Percentiles rank a stretch among this genome's conserved stretches.
Conservation (phyloP, 305 asterid genomes). For the Euphrasia arctica region DNA sequence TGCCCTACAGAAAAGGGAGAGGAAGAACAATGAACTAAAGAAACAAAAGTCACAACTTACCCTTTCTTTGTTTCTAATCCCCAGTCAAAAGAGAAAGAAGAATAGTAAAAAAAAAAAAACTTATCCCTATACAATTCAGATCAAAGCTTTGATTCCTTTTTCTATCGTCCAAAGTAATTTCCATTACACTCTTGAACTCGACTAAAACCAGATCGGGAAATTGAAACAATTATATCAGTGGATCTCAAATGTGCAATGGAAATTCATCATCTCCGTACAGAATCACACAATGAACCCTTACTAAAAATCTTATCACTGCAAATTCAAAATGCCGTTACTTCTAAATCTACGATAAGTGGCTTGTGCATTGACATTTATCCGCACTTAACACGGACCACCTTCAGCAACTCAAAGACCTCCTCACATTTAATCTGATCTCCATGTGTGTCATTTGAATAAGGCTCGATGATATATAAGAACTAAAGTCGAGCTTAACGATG, state of each 20-base stretch:
- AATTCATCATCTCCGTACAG: not conserved
- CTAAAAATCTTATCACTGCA: not conserved
- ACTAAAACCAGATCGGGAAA: conserved; percentile 17
- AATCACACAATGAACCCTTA: conserved; percentile 8
- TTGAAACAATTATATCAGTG: conserved; percentile 10
- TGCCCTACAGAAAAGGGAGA: conserved; percentile 22
- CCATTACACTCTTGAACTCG: conserved; percentile 15
- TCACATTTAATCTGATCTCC: no score
- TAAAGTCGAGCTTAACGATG: no score
- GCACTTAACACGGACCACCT: not conserved
- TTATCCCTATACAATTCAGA: conserved; percentile 39
- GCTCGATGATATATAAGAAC: no score
- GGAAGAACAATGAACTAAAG: conserved; percentile 30
- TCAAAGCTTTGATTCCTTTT: conserved; percentile 44
- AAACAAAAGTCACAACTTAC: conserved; percentile 44
- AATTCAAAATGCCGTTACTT: conserved; percentile 1
- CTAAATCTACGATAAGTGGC: not conserved
- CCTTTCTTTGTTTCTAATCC: conserved; percentile 31
- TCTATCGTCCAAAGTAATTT: conserved; percentile 21
- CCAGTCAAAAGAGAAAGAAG: conserved; percentile 44
- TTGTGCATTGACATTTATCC: not conserved
- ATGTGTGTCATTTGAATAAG: no score
- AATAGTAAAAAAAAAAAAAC: conserved; percentile 25
- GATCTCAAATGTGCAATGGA: conserved; percentile 1
- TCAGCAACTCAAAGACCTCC: conserved; percentile 9